Evolutionary conservation across 306 rosid species (phyloP).

Genomic region (Trifolium subterraneum): DNA sequence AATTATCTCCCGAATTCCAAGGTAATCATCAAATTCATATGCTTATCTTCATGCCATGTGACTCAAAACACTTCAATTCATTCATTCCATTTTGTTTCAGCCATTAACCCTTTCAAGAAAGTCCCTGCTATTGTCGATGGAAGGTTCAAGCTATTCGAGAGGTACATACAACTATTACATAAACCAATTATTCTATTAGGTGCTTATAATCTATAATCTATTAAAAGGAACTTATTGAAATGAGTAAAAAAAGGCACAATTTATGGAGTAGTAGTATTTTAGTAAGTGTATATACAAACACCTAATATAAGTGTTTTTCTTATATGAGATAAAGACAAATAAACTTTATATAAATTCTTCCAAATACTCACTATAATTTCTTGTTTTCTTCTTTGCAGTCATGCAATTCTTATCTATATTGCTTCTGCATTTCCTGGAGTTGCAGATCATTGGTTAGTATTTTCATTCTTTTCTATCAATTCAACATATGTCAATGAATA

Average conservation of each 20-base stretch:
- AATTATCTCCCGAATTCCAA: conserved; percentile 61
- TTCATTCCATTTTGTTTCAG: conserved; percentile 48
- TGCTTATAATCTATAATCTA: neutral
- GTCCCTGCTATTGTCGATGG: conserved; percentile 90
- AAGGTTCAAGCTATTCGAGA: conserved; percentile 79
- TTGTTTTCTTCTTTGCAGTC: conserved; percentile 60
- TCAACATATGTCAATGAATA: conserved; percentile 9
- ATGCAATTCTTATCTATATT: conserved; percentile 82
- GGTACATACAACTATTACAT: conserved; percentile 45
- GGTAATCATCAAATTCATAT: conserved; percentile 39
- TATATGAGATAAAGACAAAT: neutral
- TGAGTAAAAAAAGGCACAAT: neutral
- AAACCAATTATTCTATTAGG: neutral
- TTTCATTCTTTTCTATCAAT: neutral
- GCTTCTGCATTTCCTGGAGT: conserved; percentile 85
- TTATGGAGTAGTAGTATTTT: neutral
- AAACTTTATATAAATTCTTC: neutral
- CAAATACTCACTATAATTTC: too few species aligned
- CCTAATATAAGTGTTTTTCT: neutral
- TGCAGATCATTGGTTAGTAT: conserved; percentile 78
- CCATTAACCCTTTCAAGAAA: conserved; percentile 74
- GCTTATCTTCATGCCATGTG: neutral
- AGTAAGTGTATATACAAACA: too few species aligned
- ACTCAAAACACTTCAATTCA: neutral
- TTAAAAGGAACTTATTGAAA: neutral